Conservation (phyloP, 2,329 filamentous ascomycete species). For the Xylaria digitata region DNA sequence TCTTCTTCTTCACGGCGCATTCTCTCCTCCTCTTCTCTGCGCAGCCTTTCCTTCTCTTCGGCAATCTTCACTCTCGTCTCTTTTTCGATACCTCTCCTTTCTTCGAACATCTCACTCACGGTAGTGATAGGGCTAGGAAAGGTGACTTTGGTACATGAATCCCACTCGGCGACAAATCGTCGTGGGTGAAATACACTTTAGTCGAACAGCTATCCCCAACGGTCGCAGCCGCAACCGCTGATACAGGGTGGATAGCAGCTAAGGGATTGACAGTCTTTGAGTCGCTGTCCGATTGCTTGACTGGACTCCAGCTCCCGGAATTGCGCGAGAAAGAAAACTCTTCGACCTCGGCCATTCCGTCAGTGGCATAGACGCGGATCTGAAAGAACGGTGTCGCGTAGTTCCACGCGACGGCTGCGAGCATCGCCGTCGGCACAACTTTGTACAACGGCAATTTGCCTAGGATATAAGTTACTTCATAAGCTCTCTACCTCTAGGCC, state of each 20-base stretch:
- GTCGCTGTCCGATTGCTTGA: conserved; percentile 1
- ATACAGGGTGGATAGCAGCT: conserved; percentile 7
- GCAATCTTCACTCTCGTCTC: conserved; percentile 4
- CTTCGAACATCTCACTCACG: not conserved
- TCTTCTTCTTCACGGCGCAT: not conserved
- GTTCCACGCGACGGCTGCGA: conserved; percentile 33
- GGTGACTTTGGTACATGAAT: conserved; percentile 14
- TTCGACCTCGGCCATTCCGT: conserved; percentile 20
- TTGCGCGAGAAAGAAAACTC: conserved; percentile 26
- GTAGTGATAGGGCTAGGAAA: conserved; percentile 7
- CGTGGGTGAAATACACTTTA: conserved; percentile 31
- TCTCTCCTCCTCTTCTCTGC: not conserved
- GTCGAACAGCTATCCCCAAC: conserved; percentile 21
- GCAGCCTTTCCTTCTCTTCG: not conserved
- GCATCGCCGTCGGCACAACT: conserved; percentile 26
- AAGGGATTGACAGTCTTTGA: not conserved
- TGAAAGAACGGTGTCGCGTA: conserved; percentile 34
- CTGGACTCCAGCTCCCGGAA: conserved; percentile 9
- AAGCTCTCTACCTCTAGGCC: not conserved
- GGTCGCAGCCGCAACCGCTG: conserved; percentile 26
- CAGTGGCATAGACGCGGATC: conserved; percentile 32
- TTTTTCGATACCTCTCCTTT: not conserved
- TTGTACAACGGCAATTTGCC: conserved; percentile 10
- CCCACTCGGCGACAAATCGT: conserved; percentile 30
- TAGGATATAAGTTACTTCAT: not conserved